Evolutionary conservation across 306 rosid species (phyloP), one percentile per base, ranked within the genome.

Genomic region (Corylus avellana): DNA sequence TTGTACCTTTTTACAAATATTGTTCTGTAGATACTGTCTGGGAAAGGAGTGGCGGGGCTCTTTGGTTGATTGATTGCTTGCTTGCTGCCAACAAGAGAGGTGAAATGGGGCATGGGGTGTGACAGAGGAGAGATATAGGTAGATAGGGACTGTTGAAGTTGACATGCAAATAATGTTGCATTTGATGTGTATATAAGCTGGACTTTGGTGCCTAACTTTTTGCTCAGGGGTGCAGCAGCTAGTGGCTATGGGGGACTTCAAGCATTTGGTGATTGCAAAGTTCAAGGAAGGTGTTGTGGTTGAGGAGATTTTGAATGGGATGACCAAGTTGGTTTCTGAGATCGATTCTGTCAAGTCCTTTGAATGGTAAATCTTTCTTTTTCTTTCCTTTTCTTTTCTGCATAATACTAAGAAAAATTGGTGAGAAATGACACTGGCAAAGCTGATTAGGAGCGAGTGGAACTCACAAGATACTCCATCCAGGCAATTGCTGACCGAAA

Each of bases 221-320:
- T 75, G 76, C 78, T 83, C 88, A 83, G 47, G 48, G 13, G 58
- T 32, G 66, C 1, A 48, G 46, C 46, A 42, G 46, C 46, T 39
- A 42, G 46, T 73, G 48, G 79, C 74, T 75, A 92, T 88, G 97
- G 97, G 85, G 12, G 98, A 84, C 61, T 95, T 90, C 85, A 92
- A 95, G 81, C 98, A 92, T 84, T 76, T 92, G 80, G 98, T 95
- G 8, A 84, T 91, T 55, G 98, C 84, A 7, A 91, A 90, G 94
- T 95, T 95, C 86, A 95, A 95, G 85, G 91, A 86, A 59, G 94
- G 89, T 69, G 94, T 84, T 5, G 81, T 1, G 4, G 96, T 90
- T n/a, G 93, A 92, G 16, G 98, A 91, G 12, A 81, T 95, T 50
- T 74, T 91, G 16, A 87, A 89, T 79, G 94, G 90, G 73, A 80